Conservation (phyloP, 148 eudicot genomes). For the Chenopodium berlandieri region DNA sequence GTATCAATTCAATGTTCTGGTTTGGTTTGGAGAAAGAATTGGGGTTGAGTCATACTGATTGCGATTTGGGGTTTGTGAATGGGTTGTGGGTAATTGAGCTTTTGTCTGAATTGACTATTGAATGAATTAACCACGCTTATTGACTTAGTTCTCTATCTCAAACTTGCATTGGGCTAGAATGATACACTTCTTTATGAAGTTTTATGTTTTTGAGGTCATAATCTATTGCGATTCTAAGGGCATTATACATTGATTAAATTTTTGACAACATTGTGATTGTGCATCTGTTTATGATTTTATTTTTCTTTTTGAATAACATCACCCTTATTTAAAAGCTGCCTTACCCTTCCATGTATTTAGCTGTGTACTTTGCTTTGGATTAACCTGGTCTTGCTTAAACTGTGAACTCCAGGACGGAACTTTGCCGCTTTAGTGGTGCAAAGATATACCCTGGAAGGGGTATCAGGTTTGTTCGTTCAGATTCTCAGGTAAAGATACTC, state of each 20-base stretch:
- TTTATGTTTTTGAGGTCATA: no score
- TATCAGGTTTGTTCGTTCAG: neutral
- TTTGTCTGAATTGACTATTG: neutral
- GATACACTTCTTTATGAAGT: neutral
- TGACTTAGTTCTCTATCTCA: neutral
- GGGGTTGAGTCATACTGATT: neutral
- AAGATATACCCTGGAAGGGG: neutral
- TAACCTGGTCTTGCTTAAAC: neutral
- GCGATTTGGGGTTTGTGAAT: neutral
- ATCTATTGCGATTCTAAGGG: neutral
- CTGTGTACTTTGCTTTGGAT: neutral
- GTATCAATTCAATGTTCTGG: neutral
- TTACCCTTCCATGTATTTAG: neutral
- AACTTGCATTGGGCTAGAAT: neutral
- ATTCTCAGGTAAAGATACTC: neutral
- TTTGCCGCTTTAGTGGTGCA: neutral
- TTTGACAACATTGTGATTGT: neutral
- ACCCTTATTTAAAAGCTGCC: neutral
- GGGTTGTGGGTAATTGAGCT: neutral
- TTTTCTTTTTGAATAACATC: neutral
- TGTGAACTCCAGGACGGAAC: neutral
- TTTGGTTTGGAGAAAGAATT: neutral
- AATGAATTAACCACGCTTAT: neutral
- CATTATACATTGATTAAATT: neutral
- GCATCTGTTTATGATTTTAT: no score